Evolutionary conservation across 2,329 filamentous ascomycete species (phyloP).

Genomic region (Xylaria sp.): DNA sequence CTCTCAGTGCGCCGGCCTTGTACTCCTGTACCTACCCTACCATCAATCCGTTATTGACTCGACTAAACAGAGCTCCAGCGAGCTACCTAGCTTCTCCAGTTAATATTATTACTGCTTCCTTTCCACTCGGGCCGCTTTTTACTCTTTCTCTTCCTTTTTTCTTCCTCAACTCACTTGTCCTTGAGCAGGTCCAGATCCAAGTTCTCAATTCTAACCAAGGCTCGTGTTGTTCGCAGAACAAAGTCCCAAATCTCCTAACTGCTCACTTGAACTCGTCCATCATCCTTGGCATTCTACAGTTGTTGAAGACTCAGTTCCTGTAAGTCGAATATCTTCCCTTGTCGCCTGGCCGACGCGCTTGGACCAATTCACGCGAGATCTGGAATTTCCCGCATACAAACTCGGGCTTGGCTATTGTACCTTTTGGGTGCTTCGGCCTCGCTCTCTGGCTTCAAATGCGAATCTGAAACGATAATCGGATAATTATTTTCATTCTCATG

Average conservation of each 20-base stretch:
- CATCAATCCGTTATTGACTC: slow-evolving; percentile 39
- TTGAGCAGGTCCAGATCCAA: slow-evolving; percentile 45
- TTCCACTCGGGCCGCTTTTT: slow-evolving; percentile 43
- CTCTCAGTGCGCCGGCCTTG: slow-evolving; percentile 5
- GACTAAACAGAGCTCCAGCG: slow-evolving; percentile 33
- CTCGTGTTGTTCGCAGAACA: slow-evolving; percentile 51
- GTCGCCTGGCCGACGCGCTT: slow-evolving; percentile 35
- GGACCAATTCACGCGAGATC: slow-evolving; percentile 17
- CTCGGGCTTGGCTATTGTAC: slow-evolving; percentile 9
- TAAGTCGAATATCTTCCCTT: slow-evolving; percentile 35
- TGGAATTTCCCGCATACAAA: slow-evolving; percentile 13
- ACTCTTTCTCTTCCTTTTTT: slow-evolving; percentile 42
- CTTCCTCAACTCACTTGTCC: slow-evolving; percentile 51
- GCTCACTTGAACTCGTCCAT: slow-evolving; percentile 38
- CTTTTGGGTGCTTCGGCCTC: neutral
- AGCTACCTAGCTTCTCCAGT: slow-evolving; percentile 40
- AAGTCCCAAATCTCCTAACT: slow-evolving; percentile 39
- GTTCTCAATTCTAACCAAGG: slow-evolving; percentile 47
- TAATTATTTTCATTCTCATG: neutral
- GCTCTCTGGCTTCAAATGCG: neutral
- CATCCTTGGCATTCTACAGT: slow-evolving; percentile 23
- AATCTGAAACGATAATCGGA: neutral
- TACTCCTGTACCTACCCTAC: slow-evolving; percentile 24
- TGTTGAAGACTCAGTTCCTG: slow-evolving; percentile 26
- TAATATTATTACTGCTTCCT: slow-evolving; percentile 48